These are phyloP conservation scores for Penicillium sp. DNA, from an alignment of 2,329 filamentous ascomycete species.

Conservation along the genomic window DNA sequence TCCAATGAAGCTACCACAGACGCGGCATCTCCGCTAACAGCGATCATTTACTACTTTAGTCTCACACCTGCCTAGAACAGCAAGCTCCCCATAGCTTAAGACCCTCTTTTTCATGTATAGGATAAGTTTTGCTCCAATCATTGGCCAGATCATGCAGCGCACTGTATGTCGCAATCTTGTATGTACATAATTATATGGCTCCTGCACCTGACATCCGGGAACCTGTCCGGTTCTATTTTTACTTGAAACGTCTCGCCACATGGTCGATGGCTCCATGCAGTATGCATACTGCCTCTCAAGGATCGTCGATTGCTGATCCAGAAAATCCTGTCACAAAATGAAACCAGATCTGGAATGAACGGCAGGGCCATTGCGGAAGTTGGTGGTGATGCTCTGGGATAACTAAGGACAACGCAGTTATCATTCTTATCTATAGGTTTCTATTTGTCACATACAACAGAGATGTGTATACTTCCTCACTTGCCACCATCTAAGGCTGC, in stretches of 20 bases:
- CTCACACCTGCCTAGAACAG: neutral
- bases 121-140: neutral
- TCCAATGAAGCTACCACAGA: neutral
- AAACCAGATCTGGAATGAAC: neutral
- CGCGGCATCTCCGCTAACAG: neutral
- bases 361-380: neutral
- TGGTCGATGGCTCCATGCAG: neutral
- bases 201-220: neutral
- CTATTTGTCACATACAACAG: neutral
- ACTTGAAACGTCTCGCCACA: neutral
- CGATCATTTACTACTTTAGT: neutral
- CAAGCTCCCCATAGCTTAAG: neutral
- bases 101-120: neutral
- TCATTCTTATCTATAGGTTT: neutral
- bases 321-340: neutral
- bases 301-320: neutral
- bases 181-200: neutral
- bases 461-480: neutral
- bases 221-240: neutral
- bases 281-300: neutral
- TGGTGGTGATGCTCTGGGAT: neutral
- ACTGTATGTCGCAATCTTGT: neutral
- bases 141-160: neutral
- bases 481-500: neutral
- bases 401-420: neutral